phyloP scores from a whole-genome alignment of 768 basidiomycete genomes.

The Suillus ampliporus region DNA sequence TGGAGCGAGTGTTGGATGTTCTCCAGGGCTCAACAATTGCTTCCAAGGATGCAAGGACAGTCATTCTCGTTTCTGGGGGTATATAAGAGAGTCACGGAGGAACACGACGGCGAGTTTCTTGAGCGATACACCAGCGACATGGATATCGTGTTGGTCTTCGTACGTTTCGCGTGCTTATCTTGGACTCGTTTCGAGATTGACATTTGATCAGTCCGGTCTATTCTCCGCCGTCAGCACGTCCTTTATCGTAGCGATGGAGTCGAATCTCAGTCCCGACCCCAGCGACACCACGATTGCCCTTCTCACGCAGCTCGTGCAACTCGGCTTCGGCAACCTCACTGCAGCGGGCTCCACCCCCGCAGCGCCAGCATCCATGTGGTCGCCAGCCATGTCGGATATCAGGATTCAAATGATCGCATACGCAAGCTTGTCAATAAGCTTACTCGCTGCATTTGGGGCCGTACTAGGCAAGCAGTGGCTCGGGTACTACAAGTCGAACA shows the following conservation, averaged over 20 bases:
- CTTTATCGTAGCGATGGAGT: slow-evolving; percentile 16
- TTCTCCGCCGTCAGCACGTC: slow-evolving; percentile 19
- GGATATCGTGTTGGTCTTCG: slow-evolving; percentile 28
- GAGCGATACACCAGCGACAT: slow-evolving; percentile 22
- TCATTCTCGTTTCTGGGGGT: slow-evolving; percentile 14
- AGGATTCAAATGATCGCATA: slow-evolving; percentile 15
- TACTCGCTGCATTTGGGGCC: slow-evolving; percentile 12
- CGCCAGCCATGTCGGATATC: background rate
- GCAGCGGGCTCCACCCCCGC: background rate
- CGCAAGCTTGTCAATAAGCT: slow-evolving; percentile 15
- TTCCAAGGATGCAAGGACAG: background rate
- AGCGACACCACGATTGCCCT: slow-evolving; percentile 17
- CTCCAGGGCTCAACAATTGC: background rate
- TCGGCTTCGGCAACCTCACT: background rate
- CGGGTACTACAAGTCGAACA: background rate
- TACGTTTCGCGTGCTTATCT: slow-evolving; percentile 10
- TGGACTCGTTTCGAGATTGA: background rate
- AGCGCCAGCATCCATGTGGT: background rate
- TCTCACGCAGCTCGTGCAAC: slow-evolving; percentile 14
- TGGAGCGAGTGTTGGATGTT: background rate
- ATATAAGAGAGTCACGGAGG: slow-evolving; percentile 17
- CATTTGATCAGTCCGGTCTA: slow-evolving; percentile 15
- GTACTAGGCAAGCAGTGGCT: no score
- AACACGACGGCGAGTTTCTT: slow-evolving; percentile 21
- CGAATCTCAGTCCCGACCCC: slow-evolving; percentile 16